These are phyloP conservation scores for Blastocystis sp. DNA, from an alignment of 352 stramenopile genomes.

Conservation along the genomic window DNA sequence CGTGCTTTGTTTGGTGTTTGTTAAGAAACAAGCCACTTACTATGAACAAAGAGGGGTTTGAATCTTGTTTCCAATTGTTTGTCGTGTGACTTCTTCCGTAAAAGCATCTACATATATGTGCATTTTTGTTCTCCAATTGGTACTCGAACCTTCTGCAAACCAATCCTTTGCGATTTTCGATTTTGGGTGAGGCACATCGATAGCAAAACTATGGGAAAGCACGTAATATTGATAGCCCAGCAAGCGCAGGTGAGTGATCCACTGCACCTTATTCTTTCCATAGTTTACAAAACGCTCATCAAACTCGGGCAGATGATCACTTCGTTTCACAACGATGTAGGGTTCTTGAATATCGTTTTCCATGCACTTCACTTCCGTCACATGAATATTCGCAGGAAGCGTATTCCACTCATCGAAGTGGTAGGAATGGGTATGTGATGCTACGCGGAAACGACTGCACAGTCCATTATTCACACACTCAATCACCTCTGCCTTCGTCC, in stretches of 20 bases:
- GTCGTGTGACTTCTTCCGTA: neutral
- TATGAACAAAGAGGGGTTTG: conserved; percentile 10
- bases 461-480: neutral
- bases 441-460: conserved; percentile 41
- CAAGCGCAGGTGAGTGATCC: conserved; percentile 56
- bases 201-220: conserved; percentile 61
- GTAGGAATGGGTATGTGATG: neutral
- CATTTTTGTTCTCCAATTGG: conserved; percentile 55
- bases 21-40: neutral
- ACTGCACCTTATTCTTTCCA: conserved; percentile 65
- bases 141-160: neutral
- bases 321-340: conserved; percentile 61
- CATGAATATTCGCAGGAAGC: neutral
- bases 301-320: conserved; percentile 48
- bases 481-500: neutral
- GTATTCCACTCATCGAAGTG: conserved; percentile 1
- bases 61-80: neutral
- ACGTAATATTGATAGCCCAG: conserved; percentile 62
- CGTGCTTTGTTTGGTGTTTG: neutral
- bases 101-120: neutral
- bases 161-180: conserved; percentile 51
- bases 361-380: neutral
- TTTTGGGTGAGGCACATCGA: conserved; percentile 63
- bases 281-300: conserved; percentile 63
- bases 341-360: conserved; percentile 54